Base-by-base conservation (phyloP, 2,329 filamentous ascomycete genomes). In the Cladobotryum mycophilum region DNA sequence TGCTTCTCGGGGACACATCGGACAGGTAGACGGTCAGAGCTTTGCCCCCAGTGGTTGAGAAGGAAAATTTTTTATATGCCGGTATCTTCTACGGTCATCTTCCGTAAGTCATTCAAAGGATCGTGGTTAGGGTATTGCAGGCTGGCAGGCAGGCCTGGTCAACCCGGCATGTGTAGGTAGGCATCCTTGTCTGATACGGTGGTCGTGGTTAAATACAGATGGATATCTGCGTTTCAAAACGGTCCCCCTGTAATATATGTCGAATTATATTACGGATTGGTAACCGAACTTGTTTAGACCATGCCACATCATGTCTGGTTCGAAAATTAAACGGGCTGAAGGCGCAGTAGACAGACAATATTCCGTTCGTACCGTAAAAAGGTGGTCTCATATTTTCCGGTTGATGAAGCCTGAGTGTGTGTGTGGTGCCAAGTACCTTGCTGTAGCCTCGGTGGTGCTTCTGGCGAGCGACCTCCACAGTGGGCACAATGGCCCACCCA, bases 331-430 rank as follows among this genome's bases (percentile, higher is more conserved):
- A 30, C 25, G 25, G 25, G 25, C 6, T 30, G 6, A 7, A 30
- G 13, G 8, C 36, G 5, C 36, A 38, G 5, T 38, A 8, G 17
- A 38, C 36, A 17, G 36, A 8, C 36, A 38, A 38, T 38, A 13
- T 17, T 38, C 36, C 36, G 36, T n/a, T 38, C 36, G 36, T 13
- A 38, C 36, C 36, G 36, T 38, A 38, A 38, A 38, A 17, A 20
- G 49, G 49, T 47, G 49, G 49, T 25, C 49, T 47, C 49, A 12
- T 47, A 20, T 51, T 30, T 30, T 30, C 9, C 25, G 45, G 45
- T 17, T 38, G 44, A 47, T n/a, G 49, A 51, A 30, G 45, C 48
- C 48, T 50, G n/a, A n/a, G n/a, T n/a, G n/a, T n/a, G n/a, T n/a
- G 48, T 50, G 45, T 45, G 37, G 48, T 45, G 48, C 48, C 48